Evolutionary conservation across 805 yeast genomes (phyloP).

Genomic region (Kodamaea sagamina): DNA sequence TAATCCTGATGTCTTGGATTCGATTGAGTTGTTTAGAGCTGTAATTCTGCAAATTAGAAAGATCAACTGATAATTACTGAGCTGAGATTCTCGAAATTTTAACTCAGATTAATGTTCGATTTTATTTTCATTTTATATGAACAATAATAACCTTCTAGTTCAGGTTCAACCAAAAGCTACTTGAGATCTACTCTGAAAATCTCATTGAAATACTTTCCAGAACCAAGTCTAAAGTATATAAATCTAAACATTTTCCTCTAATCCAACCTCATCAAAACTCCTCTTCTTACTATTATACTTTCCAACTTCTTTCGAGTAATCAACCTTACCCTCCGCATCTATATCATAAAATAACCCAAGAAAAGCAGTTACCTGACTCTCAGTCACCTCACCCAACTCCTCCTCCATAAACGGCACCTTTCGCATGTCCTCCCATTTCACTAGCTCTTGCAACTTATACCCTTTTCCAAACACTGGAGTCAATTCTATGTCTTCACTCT

Average conservation of each 20-base stretch:
- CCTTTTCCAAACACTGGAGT: conserved; percentile 26
- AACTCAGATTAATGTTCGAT: no score
- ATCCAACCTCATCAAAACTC: conserved; percentile 1
- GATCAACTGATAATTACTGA: no score
- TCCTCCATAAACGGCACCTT: conserved; percentile 17
- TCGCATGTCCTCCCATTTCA: conserved; percentile 7
- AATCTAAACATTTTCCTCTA: background rate
- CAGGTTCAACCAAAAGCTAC: no score
- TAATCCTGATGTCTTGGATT: no score
- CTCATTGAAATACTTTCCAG: no score
- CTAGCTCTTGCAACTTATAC: conserved; percentile 20
- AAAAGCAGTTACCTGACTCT: conserved; percentile 24
- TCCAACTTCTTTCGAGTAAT: conserved; percentile 21
- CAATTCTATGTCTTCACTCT: conserved; percentile 22
- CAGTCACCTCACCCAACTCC: conserved; percentile 18
- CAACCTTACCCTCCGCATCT: conserved; percentile 23
- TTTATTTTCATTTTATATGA: no score
- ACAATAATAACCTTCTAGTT: no score
- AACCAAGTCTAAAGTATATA: background rate
- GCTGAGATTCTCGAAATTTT: no score
- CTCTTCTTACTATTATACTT: conserved; percentile 21
- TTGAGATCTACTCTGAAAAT: no score
- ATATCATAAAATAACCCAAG: conserved; percentile 29
- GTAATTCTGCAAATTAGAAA: no score
- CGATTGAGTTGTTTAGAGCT: no score